Evolutionary conservation across 306 rosid genomes (phyloP), one percentile per base, ranked within the genome.

Genomic region (Hylodesmum podocarpum): DNA sequence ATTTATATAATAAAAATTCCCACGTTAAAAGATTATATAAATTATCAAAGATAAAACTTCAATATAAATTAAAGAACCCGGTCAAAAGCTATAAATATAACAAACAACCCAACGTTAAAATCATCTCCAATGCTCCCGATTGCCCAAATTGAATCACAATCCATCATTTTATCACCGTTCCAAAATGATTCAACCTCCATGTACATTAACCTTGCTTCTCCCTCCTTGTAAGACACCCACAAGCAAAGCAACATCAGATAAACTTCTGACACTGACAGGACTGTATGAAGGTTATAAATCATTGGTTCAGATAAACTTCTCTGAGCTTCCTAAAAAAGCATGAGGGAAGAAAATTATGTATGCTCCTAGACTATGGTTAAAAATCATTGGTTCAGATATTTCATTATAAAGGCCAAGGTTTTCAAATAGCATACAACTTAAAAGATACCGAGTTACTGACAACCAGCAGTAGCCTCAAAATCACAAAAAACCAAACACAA

Each of bases 361-460:
- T n/a, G n/a, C n/a, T 66, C 47, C 68, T 40, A 50, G 40, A 72
- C 47, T 44, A 22, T 44, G 70, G 13, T 59, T 14, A 19, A 25
- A 15, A 53, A 68, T 68, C 51, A 61, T 34, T 59, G 19, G 57
- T 36, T 74, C 63, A 19, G 28, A 29, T 29, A 66, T 50, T n/a
- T 54, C 76, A 73, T 73, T 63, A 61, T 70, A 34, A 21, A 72
- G 31, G 40, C 24, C 73, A 75, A 25, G 16, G 61, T 66, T 82
- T 77, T 49, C 3, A 8, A 50, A 73, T 79, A 73, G 72, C 82
- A 70, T 55, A 80, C 63, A 81, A 49, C 37, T 28, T 15, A 1
- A 59, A 58, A 61, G 55, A 70, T n/a, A 71, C 62, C 6, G 15
- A 36, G 70, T 64, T 64, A 18, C 18, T 55, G n/a, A 68, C 76